Evolutionary conservation across 2,329 filamentous ascomycete genomes (phyloP).

Genomic region (Aureobasidium musti): DNA sequence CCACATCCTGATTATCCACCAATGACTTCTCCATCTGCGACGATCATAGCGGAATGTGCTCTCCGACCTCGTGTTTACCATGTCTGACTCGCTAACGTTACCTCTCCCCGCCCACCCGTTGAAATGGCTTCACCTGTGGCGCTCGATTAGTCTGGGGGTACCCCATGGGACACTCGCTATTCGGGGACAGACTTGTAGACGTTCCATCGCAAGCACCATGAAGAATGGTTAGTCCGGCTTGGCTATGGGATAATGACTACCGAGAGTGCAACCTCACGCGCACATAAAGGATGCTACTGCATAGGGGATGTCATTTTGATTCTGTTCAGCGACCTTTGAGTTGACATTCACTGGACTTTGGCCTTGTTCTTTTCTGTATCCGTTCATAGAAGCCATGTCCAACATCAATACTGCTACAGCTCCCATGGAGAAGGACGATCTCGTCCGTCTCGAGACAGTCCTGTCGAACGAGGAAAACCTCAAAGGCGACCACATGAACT

Average conservation of each 20-base stretch:
- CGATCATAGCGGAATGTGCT: background rate
- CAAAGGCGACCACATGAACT: conserved; percentile 58
- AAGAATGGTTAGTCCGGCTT: conserved; percentile 7
- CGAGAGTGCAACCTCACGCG: conserved; percentile 16
- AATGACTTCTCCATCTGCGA: background rate
- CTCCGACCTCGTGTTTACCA: background rate
- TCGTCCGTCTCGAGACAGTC: conserved; percentile 54
- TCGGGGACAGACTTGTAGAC: background rate
- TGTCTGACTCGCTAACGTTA: conserved; percentile 15
- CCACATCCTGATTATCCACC: conserved; percentile 1
- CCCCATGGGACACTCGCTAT: conserved; percentile 13
- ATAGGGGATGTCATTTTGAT: background rate
- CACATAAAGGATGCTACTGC: conserved; percentile 1
- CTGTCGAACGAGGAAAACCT: conserved; percentile 47
- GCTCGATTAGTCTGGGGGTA: conserved; percentile 18
- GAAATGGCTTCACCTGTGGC: conserved; percentile 6
- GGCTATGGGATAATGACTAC: conserved; percentile 18
- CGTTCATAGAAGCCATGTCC: background rate
- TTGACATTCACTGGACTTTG: background rate
- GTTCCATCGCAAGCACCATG: background rate
- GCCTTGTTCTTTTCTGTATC: background rate
- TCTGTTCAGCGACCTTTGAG: background rate
- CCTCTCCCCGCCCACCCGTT: conserved; percentile 1
- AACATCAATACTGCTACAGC: background rate
- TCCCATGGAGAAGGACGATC: conserved; percentile 31